Conservation (phyloP, 2,329 filamentous ascomycete species). For the Botryosphaeria dothidea region DNA sequence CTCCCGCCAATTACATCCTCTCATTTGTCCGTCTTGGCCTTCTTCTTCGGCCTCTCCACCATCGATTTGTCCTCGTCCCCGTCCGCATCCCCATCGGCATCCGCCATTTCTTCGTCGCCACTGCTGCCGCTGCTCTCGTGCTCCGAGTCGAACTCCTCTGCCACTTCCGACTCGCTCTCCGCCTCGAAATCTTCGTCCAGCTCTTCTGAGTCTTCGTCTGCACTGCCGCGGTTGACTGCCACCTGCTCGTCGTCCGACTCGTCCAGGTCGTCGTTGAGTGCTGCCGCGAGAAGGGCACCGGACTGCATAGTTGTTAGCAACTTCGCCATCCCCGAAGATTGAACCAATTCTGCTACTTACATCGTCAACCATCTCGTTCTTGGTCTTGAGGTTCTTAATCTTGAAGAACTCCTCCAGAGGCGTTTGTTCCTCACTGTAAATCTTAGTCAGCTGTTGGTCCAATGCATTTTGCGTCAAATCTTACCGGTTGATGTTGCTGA, state of each 20-base stretch:
- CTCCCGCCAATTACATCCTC: neutral
- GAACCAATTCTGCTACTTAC: constrained; percentile 57
- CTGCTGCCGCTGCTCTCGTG: constrained; percentile 82
- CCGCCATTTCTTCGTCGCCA: constrained; percentile 65
- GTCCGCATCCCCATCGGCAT: constrained; percentile 58
- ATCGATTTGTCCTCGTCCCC: constrained; percentile 55
- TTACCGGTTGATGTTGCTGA: constrained; percentile 95
- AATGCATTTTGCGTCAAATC: constrained; percentile 22
- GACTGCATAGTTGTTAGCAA: constrained; percentile 43
- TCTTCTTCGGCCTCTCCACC: constrained; percentile 64
- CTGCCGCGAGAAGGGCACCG: constrained; percentile 69
- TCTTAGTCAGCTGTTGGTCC: constrained; percentile 24
- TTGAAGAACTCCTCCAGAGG: constrained; percentile 98
- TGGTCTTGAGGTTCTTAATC: constrained; percentile 88
- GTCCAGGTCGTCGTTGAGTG: constrained; percentile 78
- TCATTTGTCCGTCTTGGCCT: constrained; percentile 53
- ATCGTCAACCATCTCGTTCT: constrained; percentile 98
- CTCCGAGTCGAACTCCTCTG: constrained; percentile 90
- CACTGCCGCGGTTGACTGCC: constrained; percentile 78
- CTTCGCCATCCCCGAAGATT: constrained; percentile 13
- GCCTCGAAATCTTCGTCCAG: constrained; percentile 95
- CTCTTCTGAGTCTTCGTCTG: constrained; percentile 94
- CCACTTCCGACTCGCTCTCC: constrained; percentile 90
- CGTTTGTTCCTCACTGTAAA: constrained; percentile 78
- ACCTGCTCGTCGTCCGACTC: constrained; percentile 78